Evolutionary conservation across 495 filamentous ascomycete species (phyloP), one percentile per base, ranked within the genome.

Genomic region (Penicillium tannophilum): DNA sequence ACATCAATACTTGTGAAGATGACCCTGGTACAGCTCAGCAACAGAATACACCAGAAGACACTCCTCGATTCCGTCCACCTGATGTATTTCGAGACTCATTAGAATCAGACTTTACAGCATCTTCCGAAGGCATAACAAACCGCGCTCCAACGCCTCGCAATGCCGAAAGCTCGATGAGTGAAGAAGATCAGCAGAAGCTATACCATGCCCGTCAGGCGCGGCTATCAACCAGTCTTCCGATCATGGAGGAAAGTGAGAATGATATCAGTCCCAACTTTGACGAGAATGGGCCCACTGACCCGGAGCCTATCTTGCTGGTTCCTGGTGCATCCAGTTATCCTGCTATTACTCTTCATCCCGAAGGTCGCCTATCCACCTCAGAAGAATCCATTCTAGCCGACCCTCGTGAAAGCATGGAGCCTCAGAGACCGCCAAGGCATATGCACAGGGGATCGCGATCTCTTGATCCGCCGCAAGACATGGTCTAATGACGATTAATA

Each of bases 91-190:
- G 47, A 20, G 33, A 84, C 55, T 93, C 90, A 0, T 85, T 87
- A 54, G 93, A 97, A 43, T 92, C 88, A 42, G 74, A 84, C 28
- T 68, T 84, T 50, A 90, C 52, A 14, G 58, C 19, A 16, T 68
- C 88, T 0, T 78, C 72, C 0, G 80, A 79, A 16, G 88, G 84
- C 4, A 83, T 76, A 3, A 79, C 72, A 45, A 85, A 85, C 59
- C 89, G 87, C 0, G 78, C 94, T 20, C 88, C 86, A 62, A 70
- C 90, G 64, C 92, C 93, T 3, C 81, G 84, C 20, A 83, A 87
- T 39, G 89, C 96, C 9, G 93, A 96, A 60, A 91, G 84, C 67
- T 82, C 96, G 62, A 89, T 94, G 85, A 88, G 84, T 41, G 88
- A 89, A 23, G 88, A 92, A 71, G 89, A 92, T 63, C 77, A 84